These are phyloP conservation scores for Kwoniella newhampshirensis DNA, from an alignment of 768 basidiomycete genomes.

Conservation along the genomic window DNA sequence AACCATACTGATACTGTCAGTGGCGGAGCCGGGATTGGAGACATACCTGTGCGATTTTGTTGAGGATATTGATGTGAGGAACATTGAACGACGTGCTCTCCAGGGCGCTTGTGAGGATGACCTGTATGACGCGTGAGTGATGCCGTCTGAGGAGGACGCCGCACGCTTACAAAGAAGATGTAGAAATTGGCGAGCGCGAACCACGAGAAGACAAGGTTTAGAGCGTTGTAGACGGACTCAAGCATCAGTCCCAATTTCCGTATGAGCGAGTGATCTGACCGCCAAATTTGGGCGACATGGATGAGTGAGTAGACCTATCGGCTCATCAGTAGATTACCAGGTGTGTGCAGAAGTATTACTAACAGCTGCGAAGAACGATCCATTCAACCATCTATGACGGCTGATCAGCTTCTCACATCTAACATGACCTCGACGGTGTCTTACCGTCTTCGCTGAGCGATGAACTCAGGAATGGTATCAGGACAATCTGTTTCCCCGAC, in stretches of 20 bases:
- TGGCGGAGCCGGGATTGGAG: neutral
- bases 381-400: slow-evolving; percentile 60
- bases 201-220: slow-evolving; percentile 89
- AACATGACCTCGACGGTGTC: slow-evolving; percentile 52
- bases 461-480: slow-evolving; percentile 85
- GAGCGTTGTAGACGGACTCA: slow-evolving; percentile 81
- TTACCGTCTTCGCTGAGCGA: slow-evolving; percentile 85
- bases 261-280: slow-evolving; percentile 73
- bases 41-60: slow-evolving; percentile 71
- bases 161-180: slow-evolving; percentile 75
- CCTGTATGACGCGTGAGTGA: slow-evolving; percentile 55
- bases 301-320: slow-evolving; percentile 76
- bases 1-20: slow-evolving; percentile 62
- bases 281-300: slow-evolving; percentile 75
- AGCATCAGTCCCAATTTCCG: slow-evolving; percentile 73
- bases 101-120: slow-evolving; percentile 82
- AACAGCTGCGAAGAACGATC: slow-evolving; percentile 85
- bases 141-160: slow-evolving; percentile 26
- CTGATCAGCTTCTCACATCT: too few relatives aligned
- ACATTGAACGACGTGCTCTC: slow-evolving; percentile 71
- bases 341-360: neutral
- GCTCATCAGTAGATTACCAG: neutral
- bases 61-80: slow-evolving; percentile 67
- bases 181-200: slow-evolving; percentile 91
- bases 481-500: slow-evolving; percentile 97